Percentiles rank a stretch among this genome's conserved stretches.
Evolutionary conservation across 23 red algal species (phyloP).

Genomic region (Chondrus crispus): DNA sequence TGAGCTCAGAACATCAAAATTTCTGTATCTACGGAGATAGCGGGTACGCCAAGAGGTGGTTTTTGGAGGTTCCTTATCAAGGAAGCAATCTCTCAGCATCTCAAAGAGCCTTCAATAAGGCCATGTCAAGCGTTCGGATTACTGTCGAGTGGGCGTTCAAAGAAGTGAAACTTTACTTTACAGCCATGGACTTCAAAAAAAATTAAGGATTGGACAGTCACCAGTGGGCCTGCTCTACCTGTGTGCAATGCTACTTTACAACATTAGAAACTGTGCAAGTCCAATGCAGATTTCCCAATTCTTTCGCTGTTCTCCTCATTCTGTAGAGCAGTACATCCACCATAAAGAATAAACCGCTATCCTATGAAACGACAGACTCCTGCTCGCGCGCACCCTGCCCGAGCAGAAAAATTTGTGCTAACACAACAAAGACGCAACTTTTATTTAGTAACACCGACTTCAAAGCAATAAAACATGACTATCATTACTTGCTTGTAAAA

Average conservation of each 20-base stretch:
- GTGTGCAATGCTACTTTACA: not conserved
- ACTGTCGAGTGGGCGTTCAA: not conserved
- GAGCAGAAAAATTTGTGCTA: no score
- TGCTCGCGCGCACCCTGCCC: no score
- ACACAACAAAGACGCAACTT: no score
- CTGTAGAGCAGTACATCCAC: not conserved
- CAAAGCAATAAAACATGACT: no score
- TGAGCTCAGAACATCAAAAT: no score
- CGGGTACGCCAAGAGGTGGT: not conserved
- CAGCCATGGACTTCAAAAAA: not conserved
- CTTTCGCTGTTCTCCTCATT: not conserved
- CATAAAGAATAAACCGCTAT: slow-evolving; percentile 14
- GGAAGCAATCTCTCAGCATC: not conserved
- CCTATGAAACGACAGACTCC: no score
- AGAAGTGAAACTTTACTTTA: not conserved
- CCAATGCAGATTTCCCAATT: not conserved
- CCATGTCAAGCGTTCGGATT: not conserved
- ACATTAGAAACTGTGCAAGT: not conserved
- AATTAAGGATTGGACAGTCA: not conserved
- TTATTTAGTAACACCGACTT: no score
- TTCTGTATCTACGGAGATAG: not conserved
- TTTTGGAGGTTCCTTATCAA: not conserved
- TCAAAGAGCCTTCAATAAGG: not conserved
- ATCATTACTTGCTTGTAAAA: no score
- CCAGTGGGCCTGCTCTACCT: not conserved